A percentile compares a stretch with the other conserved stretches of the same genome.
phyloP scores from a whole-genome alignment of 768 basidiomycete genomes.

The Harrya chromipes region DNA sequence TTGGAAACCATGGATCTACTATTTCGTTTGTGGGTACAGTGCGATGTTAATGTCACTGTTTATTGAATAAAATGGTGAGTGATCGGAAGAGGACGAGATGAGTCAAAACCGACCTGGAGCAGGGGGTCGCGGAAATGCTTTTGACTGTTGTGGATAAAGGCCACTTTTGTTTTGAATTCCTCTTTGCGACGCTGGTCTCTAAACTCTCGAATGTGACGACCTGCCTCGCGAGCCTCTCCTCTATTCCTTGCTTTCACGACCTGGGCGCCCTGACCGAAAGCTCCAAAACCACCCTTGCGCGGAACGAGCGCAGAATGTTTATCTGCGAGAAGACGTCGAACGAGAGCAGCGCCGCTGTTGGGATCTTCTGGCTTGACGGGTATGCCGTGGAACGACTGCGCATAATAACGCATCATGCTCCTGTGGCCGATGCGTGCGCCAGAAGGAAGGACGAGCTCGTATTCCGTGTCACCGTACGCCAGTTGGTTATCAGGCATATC shows the following conservation, averaged over 20 bases:
- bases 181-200: slow-evolving; percentile 76
- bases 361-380: slow-evolving; percentile 52
- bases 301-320: slow-evolving; percentile 86
- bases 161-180: slow-evolving; percentile 82
- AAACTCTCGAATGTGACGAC: slow-evolving; percentile 79
- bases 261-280: slow-evolving; percentile 75
- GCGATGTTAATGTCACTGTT: slow-evolving; percentile 9
- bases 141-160: slow-evolving; percentile 77
- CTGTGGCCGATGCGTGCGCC: slow-evolving; percentile 93
- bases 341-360: slow-evolving; percentile 71
- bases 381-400: slow-evolving; percentile 66
- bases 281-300: slow-evolving; percentile 80
- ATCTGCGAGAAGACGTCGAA: slow-evolving; percentile 74
- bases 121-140: slow-evolving; percentile 84
- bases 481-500: slow-evolving; percentile 52
- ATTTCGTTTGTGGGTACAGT: neutral
- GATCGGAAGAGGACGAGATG: neutral
- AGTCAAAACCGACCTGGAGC: slow-evolving; percentile 41
- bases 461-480: slow-evolving; percentile 73
- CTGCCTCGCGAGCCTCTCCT: slow-evolving; percentile 94
- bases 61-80: slow-evolving; percentile 16
- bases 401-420: slow-evolving; percentile 80
- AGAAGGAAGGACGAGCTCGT: slow-evolving; percentile 91
- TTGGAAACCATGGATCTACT: slow-evolving; percentile 4
- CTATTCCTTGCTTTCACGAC: slow-evolving; percentile 88